Evolutionary conservation across 805 yeast genomes (phyloP).

Genomic region (Myxozyma vanderwaltii): DNA sequence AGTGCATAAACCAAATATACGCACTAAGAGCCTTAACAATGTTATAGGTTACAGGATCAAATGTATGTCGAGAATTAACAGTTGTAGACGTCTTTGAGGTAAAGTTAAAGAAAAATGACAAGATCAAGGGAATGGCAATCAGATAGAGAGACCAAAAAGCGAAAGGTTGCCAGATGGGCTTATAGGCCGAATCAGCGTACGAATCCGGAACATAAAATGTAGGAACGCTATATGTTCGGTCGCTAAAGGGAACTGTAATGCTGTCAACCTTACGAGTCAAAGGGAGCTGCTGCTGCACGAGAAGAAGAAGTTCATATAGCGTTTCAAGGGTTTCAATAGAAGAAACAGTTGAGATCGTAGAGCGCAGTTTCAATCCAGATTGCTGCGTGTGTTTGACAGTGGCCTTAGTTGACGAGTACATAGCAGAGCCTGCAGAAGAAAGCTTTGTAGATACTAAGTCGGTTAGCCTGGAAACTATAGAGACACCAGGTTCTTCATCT

Average conservation of each 20-base stretch:
- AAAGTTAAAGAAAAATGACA: constrained; percentile 43
- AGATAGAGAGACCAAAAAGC: constrained; percentile 36
- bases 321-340: constrained; percentile 6
- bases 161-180: constrained; percentile 38
- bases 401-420: neutral
- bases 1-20: constrained; percentile 50
- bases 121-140: constrained; percentile 39
- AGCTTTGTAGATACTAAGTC: neutral
- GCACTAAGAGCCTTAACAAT: constrained; percentile 35
- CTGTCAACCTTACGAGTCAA: neutral
- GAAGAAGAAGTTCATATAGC: constrained; percentile 11
- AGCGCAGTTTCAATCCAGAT: constrained; percentile 14
- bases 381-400: neutral
- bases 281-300: constrained; percentile 13
- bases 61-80: constrained; percentile 20
- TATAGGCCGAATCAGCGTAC: constrained; percentile 12
- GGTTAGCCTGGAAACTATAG: neutral
- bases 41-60: constrained; percentile 35
- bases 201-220: constrained; percentile 28
- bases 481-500: neutral
- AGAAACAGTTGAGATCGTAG: constrained; percentile 20
- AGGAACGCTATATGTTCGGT: neutral
- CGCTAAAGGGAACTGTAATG: constrained; percentile 4
- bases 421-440: neutral
- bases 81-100: constrained; percentile 31